Base-by-base conservation (phyloP, 345 rosid species). In the Euphorbia lathyris region DNA sequence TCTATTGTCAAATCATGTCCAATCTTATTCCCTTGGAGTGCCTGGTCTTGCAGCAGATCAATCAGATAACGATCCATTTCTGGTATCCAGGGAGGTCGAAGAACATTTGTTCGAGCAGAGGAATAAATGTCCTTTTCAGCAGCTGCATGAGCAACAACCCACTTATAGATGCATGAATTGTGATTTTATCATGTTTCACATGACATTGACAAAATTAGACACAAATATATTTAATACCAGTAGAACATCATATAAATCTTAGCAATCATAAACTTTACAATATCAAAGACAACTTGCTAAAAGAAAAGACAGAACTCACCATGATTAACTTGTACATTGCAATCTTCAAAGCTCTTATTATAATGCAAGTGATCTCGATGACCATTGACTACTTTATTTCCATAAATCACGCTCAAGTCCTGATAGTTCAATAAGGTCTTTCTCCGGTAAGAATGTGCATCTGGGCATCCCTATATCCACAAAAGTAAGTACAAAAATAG, bases 1-100 rank as follows among this genome's bases (percentile, higher is more conserved):
- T 83, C 73, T 13, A 66, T 45, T 29, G 73, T 67, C 60, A 77
- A 77, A 16, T 60, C 20, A 51, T 62, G 73, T 65, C 74, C 76
- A 63, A 77, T 80, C 67, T 80, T 83, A 77, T 83, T 83, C 74
- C 86, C 86, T 67, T 76, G 71, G 9, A 79, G 75, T 19, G 77
- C 72, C 60, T 80, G 86, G 68, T 83, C 76, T 74, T 77, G 78
- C 68, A 83, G 66, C 61, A 83, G 73, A 69, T 83, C 83, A 69
- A 75, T 70, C 25, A 83, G 70, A 75, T 77, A 76, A 50, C 56
- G 47, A 73, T 83, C 83, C 80, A 80, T 75, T 34, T 71, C 22
- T 25, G 77, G 59, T 50, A 69, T 73, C 83, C 83, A 83, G 62
- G 23, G 43, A 12, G 48, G 62, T 43, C 74, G 61, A 17, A 32